Base-by-base conservation (phyloP, 179 eudicot genomes). In the Spinacia oleracea region DNA sequence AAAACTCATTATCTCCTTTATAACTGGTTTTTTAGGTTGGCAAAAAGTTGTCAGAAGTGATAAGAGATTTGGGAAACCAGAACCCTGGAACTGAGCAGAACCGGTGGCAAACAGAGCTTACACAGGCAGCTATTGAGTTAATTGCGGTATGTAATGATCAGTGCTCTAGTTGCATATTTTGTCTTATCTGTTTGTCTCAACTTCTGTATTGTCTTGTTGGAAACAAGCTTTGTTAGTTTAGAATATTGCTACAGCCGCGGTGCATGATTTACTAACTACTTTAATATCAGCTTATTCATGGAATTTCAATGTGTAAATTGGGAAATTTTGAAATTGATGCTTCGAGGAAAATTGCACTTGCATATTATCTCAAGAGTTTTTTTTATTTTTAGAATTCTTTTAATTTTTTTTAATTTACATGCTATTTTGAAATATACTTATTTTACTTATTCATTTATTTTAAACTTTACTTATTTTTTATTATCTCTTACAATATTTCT, bases 81-180 rank as follows among this genome's bases (percentile, higher is more conserved):
- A 82, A 89, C 45, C 78, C 93, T 64, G 98, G 91, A 78, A 85
- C 89, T 76, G 96, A 91, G 84, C 94, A 90, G 76, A 87, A 86
- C 83, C 87, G 97, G 84, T 96, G 99, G 99, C 94, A 96, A 81
- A 87, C 90, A 55, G 99, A 96, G 83, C 97, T 96, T 53, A 82
- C 92, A 43, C 98, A 92, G 79, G 98, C 92, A 82, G 92, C 99
- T 43, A 88, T 94, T 79, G 99, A 96, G 90, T 84, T 96, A 74
- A 96, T 96, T 79, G 93, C 90, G 88, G 99, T 96, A 88, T 73
- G 91, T 42, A 43, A 9, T 45, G 14, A 31, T 53, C 56, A 67
- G 25, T 18, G 32, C 40, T 73, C 15, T 62, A 4, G 43, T 81
- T 31, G 38, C 48, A 20, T n/a, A 35, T 65, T 1, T 79, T 50